Evolutionary conservation across 306 rosid species (phyloP), one percentile per base, ranked within the genome.

Genomic region (Rosa chinensis): DNA sequence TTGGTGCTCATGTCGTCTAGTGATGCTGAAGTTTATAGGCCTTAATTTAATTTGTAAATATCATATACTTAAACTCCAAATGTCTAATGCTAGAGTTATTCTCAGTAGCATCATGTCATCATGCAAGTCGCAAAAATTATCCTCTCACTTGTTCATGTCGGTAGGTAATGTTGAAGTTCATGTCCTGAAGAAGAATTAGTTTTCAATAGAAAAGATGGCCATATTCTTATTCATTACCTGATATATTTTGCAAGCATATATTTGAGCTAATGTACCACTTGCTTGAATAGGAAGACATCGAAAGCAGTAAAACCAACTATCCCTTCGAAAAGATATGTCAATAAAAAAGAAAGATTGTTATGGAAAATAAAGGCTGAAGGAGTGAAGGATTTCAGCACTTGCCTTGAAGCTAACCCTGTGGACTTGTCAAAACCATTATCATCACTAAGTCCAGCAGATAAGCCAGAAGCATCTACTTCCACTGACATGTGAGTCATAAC

Each of bases 401-500:
- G 12, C 75, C 20, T 10, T 1, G 63, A 76, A 76, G 77, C 63
- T 28, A 21, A 58, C 67, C 17, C 23, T 58, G 50, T 32, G 42
- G 21, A 49, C 11, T 23, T 85, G 67, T 77, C 75, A 2, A 75
- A 61, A 20, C 68, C 72, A 14, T 55, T 83, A 10, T 66, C 76
- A 73, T 73, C 81, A 40, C 81, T 70, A 0, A 53, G 74, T 37
- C 56, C 80, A 44, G 37, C 73, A 21, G 80, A 63, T 48, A 50
- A 62, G 66, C 66, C 18, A 4, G 66, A 12, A 61, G 39, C 66
- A 61, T 61, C 37, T 23, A 25, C 14, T 25, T 61, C 39, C 66
- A 21, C 39, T 61, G 39, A 11, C 66, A 61, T 25, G 66, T 61
- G 39, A 61, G 39, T 61, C 5, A 25, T 61, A 9, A 11, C 8